phyloP scores from a whole-genome alignment of 768 basidiomycete genomes.

The Rhodosporidiobolus odoratus region DNA sequence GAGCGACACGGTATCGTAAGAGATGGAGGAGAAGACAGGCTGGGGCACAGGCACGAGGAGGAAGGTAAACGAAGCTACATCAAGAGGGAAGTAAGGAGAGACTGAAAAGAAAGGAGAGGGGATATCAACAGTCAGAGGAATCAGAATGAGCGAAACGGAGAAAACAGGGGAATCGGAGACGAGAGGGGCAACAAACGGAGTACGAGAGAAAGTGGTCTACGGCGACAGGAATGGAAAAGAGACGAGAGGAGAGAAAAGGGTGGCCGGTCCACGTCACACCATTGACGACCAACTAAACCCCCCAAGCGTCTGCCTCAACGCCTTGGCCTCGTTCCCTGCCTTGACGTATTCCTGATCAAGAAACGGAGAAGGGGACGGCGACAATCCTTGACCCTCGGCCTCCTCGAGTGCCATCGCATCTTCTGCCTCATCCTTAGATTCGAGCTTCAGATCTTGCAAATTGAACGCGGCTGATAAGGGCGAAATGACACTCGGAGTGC shows the following conservation, averaged over 20 bases:
- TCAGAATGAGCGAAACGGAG: too few relatives aligned
- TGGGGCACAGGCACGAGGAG: too few relatives aligned
- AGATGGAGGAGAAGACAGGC: too few relatives aligned
- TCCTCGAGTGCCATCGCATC: not conserved
- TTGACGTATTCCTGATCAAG: constrained; percentile 15
- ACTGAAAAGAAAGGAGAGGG: too few relatives aligned
- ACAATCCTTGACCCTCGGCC: not conserved
- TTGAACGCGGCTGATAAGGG: constrained; percentile 27
- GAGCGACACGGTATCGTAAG: too few relatives aligned
- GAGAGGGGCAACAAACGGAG: too few relatives aligned
- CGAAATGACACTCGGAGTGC: not conserved
- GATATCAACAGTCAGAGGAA: too few relatives aligned
- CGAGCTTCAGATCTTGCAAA: constrained; percentile 29
- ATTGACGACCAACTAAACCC: constrained; percentile 5
- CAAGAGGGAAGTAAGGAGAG: too few relatives aligned
- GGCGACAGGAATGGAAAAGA: not conserved
- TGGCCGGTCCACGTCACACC: not conserved
- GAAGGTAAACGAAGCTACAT: too few relatives aligned
- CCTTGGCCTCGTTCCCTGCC: constrained; percentile 24
- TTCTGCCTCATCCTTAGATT: not conserved
- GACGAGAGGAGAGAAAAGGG: not conserved
- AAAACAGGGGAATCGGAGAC: too few relatives aligned
- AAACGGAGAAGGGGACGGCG: not conserved
- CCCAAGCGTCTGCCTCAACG: constrained; percentile 7
- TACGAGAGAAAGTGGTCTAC: too few relatives aligned